These are phyloP conservation scores for Zea luxurians DNA, from an alignment of 176 grass and related monocot species.

Conservation along the genomic window DNA sequence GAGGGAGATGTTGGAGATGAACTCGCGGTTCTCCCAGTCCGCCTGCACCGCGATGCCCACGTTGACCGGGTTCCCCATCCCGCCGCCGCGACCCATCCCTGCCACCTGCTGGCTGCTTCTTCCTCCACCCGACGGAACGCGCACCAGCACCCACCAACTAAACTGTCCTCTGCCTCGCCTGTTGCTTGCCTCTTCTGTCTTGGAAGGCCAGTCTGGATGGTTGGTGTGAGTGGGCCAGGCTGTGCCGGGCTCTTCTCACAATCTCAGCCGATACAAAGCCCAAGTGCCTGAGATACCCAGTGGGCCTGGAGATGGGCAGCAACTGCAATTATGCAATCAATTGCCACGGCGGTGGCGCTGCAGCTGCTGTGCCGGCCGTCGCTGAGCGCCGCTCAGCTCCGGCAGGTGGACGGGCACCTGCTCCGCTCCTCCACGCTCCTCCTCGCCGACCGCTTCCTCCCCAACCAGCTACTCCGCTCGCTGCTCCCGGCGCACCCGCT, in stretches of 20 bases:
- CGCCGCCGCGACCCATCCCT: slow-evolving; percentile 54
- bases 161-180: too few species aligned
- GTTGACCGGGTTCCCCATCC: slow-evolving; percentile 87
- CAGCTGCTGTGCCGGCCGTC: slow-evolving; percentile 35
- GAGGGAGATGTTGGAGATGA: slow-evolving; percentile 99
- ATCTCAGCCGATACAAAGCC: not conserved
- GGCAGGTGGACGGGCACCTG: slow-evolving; percentile 52
- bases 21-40: slow-evolving; percentile 97
- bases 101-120: not conserved
- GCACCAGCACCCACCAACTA: not conserved
- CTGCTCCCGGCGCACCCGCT: slow-evolving; percentile 26
- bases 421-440: slow-evolving; percentile 20
- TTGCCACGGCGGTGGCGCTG: not conserved
- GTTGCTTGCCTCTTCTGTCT: not conserved
- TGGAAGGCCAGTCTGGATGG: not conserved
- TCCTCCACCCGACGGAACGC: too few species aligned
- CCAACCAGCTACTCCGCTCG: slow-evolving; percentile 46
- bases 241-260: not conserved
- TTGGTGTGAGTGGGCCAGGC: not conserved
- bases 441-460: slow-evolving; percentile 45
- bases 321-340: too few species aligned
- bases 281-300: not conserved
- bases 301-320: not conserved
- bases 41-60: slow-evolving; percentile 95
- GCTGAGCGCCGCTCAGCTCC: slow-evolving; percentile 39